These are phyloP conservation scores for Fusarium aywerte DNA, from an alignment of 2,329 filamentous ascomycete genomes.

Conservation along the genomic window DNA sequence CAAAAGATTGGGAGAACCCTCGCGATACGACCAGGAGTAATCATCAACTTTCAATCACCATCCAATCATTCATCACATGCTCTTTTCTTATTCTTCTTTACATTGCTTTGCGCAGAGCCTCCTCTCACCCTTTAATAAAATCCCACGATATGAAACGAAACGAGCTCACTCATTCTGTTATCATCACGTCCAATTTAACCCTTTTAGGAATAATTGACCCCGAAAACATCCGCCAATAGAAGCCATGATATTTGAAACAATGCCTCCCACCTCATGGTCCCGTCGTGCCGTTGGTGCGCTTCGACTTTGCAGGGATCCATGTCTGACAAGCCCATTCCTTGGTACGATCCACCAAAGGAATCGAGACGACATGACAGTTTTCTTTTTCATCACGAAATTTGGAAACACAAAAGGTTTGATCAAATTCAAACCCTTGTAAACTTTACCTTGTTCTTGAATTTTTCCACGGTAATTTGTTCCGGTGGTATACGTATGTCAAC, in stretches of 20 bases:
- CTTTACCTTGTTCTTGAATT: too few species aligned
- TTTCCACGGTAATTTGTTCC: neutral
- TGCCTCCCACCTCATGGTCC: neutral
- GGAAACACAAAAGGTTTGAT: neutral
- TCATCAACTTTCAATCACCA: neutral
- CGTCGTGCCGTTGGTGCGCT: neutral
- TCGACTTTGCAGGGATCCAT: neutral
- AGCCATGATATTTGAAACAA: neutral
- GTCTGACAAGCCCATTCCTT: neutral
- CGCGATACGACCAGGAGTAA: neutral
- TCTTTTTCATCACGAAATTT: too few species aligned
- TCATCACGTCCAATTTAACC: neutral
- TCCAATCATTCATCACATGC: neutral
- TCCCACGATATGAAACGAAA: neutral
- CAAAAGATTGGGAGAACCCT: fast-evolving
- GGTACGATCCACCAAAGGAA: neutral
- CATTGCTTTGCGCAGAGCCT: neutral
- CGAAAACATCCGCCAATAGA: neutral
- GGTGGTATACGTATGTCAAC: neutral
- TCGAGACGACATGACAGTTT: neutral
- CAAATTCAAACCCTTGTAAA: neutral
- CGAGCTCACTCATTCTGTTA: neutral
- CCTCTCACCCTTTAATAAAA: neutral
- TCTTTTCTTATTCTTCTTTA: neutral
- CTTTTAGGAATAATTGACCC: neutral